phyloP scores from a whole-genome alignment of 441 rosid genomes.

The Pelargonium citronellum region DNA sequence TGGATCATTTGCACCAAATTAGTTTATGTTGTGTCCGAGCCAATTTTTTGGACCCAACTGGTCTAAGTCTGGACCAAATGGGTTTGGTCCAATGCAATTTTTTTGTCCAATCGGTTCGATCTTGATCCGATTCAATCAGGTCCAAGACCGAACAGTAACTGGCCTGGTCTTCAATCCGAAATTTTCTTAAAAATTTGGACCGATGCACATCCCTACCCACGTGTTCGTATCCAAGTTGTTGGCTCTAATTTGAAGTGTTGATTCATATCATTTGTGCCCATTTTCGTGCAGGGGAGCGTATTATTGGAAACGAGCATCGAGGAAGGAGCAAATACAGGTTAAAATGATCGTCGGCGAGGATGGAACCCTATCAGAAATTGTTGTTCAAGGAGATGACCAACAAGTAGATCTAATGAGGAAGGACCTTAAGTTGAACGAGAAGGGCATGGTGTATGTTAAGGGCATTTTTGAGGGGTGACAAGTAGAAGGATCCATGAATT shows the following conservation, averaged over 20 bases:
- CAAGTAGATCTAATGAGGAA: conserved; percentile 82
- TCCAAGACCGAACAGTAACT: no score
- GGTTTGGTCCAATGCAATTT: no score
- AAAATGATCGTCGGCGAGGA: conserved; percentile 57
- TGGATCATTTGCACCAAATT: background rate
- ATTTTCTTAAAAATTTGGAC: no score
- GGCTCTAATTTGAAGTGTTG: conserved; percentile 10
- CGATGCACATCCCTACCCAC: no score
- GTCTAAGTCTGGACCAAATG: no score
- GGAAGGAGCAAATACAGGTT: conserved; percentile 83
- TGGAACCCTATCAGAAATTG: conserved; percentile 47
- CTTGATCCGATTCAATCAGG: no score
- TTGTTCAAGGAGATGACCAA: conserved; percentile 90
- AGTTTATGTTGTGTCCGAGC: background rate
- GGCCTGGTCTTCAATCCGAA: no score
- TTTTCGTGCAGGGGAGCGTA: conserved; percentile 60
- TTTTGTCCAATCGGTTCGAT: no score
- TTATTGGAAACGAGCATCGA: conserved; percentile 78
- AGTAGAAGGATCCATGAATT: background rate
- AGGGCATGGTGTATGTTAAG: conserved; percentile 89
- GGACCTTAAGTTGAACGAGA: conserved; percentile 69
- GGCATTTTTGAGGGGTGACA: conserved; percentile 71
- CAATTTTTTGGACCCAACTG: no score
- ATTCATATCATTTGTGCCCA: background rate
- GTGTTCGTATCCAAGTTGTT: no score